Percentiles rank a stretch among this genome's conserved stretches.
Evolutionary conservation across 139 green algal genomes (phyloP).

Genomic region (Chlorella vulgaris): DNA sequence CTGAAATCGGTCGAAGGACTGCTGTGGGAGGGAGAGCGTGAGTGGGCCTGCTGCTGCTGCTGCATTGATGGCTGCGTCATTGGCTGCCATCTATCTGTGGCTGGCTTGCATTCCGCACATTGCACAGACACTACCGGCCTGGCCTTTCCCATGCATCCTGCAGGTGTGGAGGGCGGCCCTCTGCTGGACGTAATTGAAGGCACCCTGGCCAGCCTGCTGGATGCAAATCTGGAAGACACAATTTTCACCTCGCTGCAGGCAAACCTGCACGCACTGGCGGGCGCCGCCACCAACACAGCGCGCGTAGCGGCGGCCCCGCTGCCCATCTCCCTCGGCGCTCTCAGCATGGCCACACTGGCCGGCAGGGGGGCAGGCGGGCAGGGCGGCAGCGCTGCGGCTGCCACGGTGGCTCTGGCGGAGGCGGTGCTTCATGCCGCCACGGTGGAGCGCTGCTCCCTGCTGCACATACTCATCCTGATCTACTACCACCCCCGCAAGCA

Average conservation of each 20-base stretch:
- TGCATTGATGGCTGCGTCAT: not conserved
- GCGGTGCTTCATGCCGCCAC: not conserved
- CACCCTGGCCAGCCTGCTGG: slow-evolving; percentile 40
- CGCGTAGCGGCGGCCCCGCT: not conserved
- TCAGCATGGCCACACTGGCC: not conserved
- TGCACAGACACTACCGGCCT: too few species aligned
- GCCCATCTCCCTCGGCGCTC: not conserved
- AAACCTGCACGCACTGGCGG: slow-evolving; percentile 15
- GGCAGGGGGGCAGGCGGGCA: not conserved
- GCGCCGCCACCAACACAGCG: not conserved
- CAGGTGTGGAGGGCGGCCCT: slow-evolving; percentile 26
- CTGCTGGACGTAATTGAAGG: slow-evolving; percentile 51
- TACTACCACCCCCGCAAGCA: slow-evolving; percentile 57
- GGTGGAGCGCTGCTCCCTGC: slow-evolving; percentile 60
- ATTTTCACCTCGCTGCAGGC: slow-evolving; percentile 18
- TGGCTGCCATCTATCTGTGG: too few species aligned
- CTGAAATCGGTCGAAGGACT: slow-evolving; percentile 60
- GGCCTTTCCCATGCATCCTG: not conserved
- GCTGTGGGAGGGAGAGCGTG: slow-evolving; percentile 57
- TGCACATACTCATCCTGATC: slow-evolving; percentile 63
- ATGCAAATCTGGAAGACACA: slow-evolving; percentile 32
- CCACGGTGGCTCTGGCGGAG: not conserved
- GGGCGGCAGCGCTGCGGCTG: not conserved
- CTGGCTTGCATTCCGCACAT: too few species aligned
- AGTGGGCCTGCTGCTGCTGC: not conserved